A percentile compares a stretch with the other conserved stretches of the same genome.
These are phyloP conservation scores for Erodium trifolium DNA, from an alignment of 441 rosid species.

Conservation along the genomic window DNA sequence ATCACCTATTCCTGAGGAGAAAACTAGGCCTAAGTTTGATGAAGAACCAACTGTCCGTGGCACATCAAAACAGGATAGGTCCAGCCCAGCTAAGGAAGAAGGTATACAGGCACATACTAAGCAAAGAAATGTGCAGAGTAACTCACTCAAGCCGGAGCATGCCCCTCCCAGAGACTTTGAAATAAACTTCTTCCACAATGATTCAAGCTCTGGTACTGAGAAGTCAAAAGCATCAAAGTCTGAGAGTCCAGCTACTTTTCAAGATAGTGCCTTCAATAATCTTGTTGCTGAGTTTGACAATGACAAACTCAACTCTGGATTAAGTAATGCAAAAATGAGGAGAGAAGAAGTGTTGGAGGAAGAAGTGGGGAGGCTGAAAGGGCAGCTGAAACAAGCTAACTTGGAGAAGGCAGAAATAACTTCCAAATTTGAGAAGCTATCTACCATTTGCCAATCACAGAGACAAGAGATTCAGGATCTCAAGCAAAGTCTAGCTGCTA, in stretches of 20 bases:
- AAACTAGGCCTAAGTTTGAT: constrained; percentile 46
- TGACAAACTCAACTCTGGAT: constrained; percentile 40
- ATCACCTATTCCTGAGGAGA: constrained; percentile 35
- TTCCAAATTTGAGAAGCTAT: constrained; percentile 74
- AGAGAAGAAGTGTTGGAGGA: constrained; percentile 51
- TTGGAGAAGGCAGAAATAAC: constrained; percentile 71
- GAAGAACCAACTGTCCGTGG: constrained; percentile 42
- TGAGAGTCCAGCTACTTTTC: constrained; percentile 31
- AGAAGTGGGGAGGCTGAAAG: constrained; percentile 69
- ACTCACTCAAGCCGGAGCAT: constrained; percentile 27
- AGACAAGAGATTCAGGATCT: constrained; percentile 93
- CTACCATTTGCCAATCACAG: constrained; percentile 91
- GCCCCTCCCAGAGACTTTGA: constrained; percentile 47
- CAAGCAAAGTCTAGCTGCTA: constrained; percentile 61
- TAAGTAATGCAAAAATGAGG: constrained; percentile 21
- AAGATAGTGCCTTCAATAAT: constrained; percentile 53
- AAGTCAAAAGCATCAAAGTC: constrained; percentile 36
- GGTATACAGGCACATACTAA: constrained; percentile 27
- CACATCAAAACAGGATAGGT: constrained; percentile 34
- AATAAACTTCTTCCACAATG: constrained; percentile 37
- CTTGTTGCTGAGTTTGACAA: constrained; percentile 84
- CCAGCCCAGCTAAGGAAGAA: constrained; percentile 42
- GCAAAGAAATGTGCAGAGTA: constrained; percentile 30
- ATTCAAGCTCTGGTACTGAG: constrained; percentile 28
- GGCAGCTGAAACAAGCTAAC: constrained; percentile 56